Evolutionary conservation across 2,329 filamentous ascomycete genomes (phyloP).

Genomic region (Botrytis sinoallii): DNA sequence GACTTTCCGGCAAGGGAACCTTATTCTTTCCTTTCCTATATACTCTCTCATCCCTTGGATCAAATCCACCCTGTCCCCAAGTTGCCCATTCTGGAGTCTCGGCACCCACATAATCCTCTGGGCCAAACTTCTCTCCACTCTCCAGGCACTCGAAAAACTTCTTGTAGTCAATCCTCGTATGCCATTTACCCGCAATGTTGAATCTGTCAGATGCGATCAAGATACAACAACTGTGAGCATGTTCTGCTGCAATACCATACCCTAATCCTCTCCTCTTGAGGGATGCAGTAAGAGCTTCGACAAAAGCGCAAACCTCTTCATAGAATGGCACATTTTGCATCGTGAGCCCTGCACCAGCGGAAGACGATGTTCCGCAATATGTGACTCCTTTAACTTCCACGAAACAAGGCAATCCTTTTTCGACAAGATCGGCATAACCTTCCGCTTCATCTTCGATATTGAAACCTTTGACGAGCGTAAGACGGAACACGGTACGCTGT

Average conservation of each 20-base stretch:
- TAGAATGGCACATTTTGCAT: constrained; percentile 99
- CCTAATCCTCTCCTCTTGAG: constrained; percentile 66
- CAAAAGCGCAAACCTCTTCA: constrained; percentile 82
- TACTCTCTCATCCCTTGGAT: constrained; percentile 83
- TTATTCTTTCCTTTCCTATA: constrained; percentile 72
- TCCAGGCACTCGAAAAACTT: constrained; percentile 84
- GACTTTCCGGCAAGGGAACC: constrained; percentile 28
- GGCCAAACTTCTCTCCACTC: constrained; percentile 64
- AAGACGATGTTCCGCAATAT: constrained; percentile 88
- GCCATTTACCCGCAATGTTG: constrained; percentile 73
- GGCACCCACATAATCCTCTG: constrained; percentile 85
- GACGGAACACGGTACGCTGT: constrained; percentile 89
- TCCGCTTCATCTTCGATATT: constrained; percentile 91
- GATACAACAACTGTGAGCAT: constrained; percentile 91
- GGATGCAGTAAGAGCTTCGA: constrained; percentile 67
- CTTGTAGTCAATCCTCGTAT: constrained; percentile 87
- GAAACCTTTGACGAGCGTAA: constrained; percentile 96
- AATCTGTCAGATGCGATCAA: constrained; percentile 82
- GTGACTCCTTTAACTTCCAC: constrained; percentile 96
- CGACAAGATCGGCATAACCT: constrained; percentile 86
- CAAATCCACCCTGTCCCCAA: constrained; percentile 93
- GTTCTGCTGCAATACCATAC: constrained; percentile 92
- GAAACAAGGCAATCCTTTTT: constrained; percentile 83
- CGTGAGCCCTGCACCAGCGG: constrained; percentile 79
- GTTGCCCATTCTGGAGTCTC: constrained; percentile 90